Base-by-base conservation (phyloP, 1,284 basidiomycete genomes). In the Tylopilus sp. region DNA sequence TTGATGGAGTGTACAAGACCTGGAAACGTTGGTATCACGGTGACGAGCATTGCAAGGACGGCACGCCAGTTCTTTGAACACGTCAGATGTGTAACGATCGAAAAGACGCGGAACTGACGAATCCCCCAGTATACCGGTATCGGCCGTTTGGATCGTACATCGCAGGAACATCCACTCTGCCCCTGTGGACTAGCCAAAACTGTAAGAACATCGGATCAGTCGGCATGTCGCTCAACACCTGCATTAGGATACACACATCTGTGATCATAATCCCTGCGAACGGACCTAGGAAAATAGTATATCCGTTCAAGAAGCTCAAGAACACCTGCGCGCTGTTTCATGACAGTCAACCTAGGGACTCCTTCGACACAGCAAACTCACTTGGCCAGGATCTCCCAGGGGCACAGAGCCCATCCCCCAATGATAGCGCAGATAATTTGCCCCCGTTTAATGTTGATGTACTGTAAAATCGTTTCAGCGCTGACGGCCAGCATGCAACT, bases 231-330 rank as follows among this genome's bases (percentile, higher is more conserved):
- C 6, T 47, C 37, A 18, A 26, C 18, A 17, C 11, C 17, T 46
- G 39, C 20, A 34, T 26, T 11, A 20, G 7, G 17, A 48, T 45
- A 69, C 80, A 59, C 56, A 86, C 83, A 62, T 88, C 85, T n/a
- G 77, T 75, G 24, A 83, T 68, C 82, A 88, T 87, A 48, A 88
- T 80, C 33, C 81, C 85, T 29, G 84, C 82, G 59, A 88, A 83
- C 6, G 85, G 85, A 1, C 85, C 85, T 30, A 88, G 66, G 64
- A 88, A 85, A 15, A 87, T 79, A 0, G 84, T 81, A 58, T 85
- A 88, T 12, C 84, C 85, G 26, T 76, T 78, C 81, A 86, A 84
- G 60, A 80, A 80, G 45, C 57, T 66, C 57, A 81, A 55, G 59
- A 81, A 81, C 1, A 74, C 72, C 53, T 70, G 52, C 7, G 81